A percentile compares a stretch with the other conserved stretches of the same genome.
Conservation (phyloP, 768 basidiomycete genomes). For the Punctularia strigosozonata region DNA sequence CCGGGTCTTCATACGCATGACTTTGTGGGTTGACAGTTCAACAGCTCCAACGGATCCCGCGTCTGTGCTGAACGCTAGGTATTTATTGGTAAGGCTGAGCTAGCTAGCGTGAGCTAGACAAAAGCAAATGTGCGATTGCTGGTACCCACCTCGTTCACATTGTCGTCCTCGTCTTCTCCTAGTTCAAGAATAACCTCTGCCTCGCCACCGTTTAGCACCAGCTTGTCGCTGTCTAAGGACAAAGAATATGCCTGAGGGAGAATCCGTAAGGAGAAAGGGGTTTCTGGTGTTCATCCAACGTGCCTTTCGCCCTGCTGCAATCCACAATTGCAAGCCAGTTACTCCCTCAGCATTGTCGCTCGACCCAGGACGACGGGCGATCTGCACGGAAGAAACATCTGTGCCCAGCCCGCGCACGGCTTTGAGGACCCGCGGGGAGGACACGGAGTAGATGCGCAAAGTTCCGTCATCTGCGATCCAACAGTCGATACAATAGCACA, state of each 20-base stretch:
- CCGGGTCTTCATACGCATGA: conserved; percentile 46
- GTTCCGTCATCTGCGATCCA: conserved; percentile 65
- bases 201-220: conserved; percentile 44
- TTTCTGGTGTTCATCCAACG: conserved; percentile 9
- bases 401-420: conserved; percentile 44
- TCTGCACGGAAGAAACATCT: conserved; percentile 58
- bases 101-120: conserved; percentile 31
- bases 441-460: conserved; percentile 51
- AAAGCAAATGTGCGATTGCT: background rate
- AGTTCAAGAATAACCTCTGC: conserved; percentile 33
- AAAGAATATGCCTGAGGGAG: conserved; percentile 17
- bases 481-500: no score
- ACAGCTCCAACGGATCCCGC: conserved; percentile 56
- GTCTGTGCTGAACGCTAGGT: conserved; percentile 60
- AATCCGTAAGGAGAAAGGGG: background rate
- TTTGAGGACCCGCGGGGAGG: conserved; percentile 46
- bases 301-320: conserved; percentile 39
- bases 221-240: conserved; percentile 30
- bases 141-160: conserved; percentile 53
- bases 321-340: conserved; percentile 65
- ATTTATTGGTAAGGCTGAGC: conserved; percentile 48
- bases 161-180: conserved; percentile 40
- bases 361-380: conserved; percentile 30
- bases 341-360: conserved; percentile 27
- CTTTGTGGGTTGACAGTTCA: conserved; percentile 35